These are phyloP conservation scores for Phalaenopsis aphrodite DNA, from an alignment of 106 monocot genomes.

Conservation along the genomic window DNA sequence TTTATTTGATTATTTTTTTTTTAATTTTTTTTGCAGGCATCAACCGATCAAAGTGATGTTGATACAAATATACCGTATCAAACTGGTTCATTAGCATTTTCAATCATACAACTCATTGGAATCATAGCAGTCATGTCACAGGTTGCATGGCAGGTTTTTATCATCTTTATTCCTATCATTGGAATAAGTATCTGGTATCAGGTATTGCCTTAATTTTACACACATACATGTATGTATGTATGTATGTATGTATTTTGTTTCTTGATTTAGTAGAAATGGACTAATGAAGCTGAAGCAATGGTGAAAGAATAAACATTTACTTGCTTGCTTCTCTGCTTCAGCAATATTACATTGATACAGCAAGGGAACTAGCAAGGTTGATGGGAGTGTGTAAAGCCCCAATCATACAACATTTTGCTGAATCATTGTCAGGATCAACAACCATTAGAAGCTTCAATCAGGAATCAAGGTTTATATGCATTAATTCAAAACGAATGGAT, in stretches of 20 bases:
- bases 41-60: conserved; percentile 71
- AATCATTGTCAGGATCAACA: conserved; percentile 56
- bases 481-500: conserved; percentile 44
- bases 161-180: conserved; percentile 72
- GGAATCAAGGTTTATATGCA: conserved; percentile 37
- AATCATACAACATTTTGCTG: conserved; percentile 79
- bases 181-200: conserved; percentile 74
- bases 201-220: conserved; percentile 23
- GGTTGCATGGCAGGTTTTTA: conserved; percentile 84
- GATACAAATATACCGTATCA: conserved; percentile 45
- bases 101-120: conserved; percentile 72
- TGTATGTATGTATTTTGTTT: no score
- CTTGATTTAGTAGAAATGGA: no score
- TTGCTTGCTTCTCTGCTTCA: conserved; percentile 16
- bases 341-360: conserved; percentile 68
- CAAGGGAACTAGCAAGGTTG: conserved; percentile 61
- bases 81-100: conserved; percentile 54
- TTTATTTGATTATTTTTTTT: no score
- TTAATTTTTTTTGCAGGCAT: conserved; percentile 36
- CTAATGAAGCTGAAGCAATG: not conserved
- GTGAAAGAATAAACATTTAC: not conserved
- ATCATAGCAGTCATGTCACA: conserved; percentile 85
- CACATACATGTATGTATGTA: no score
- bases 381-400: conserved; percentile 70
- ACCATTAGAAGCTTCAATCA: conserved; percentile 73